Percentiles rank a stretch among this genome's conserved stretches.
Conservation (phyloP, 345 rosid species). For the Bretschneidera sinensis region DNA sequence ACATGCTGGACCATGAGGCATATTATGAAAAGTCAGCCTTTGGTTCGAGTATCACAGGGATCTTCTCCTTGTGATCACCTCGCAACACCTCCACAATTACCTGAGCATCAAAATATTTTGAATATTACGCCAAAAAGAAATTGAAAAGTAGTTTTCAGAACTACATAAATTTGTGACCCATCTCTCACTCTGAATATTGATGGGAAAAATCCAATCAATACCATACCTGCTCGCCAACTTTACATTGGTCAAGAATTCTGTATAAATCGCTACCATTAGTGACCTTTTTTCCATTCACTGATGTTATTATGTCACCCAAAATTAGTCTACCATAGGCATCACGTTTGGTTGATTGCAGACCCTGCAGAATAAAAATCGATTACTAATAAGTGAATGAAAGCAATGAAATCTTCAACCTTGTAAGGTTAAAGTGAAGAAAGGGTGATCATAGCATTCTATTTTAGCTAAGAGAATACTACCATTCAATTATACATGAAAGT, state of each 20-base stretch:
- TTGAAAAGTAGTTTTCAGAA: neutral
- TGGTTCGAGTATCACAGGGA: conserved; percentile 83
- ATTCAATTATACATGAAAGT: neutral
- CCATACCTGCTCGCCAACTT: conserved; percentile 85
- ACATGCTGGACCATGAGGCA: neutral
- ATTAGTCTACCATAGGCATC: conserved; percentile 85
- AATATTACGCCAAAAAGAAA: neutral
- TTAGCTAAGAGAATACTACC: neutral
- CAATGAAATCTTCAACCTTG: neutral
- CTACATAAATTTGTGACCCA: neutral
- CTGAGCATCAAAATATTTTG: conserved; percentile 29
- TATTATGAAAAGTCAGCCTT: conserved; percentile 68
- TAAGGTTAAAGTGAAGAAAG: neutral
- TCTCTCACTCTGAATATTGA: neutral
- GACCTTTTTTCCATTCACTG: conserved; percentile 77
- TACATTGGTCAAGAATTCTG: conserved; percentile 88
- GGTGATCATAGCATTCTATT: neutral
- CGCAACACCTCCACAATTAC: conserved; percentile 83
- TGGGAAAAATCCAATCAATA: neutral
- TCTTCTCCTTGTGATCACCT: conserved; percentile 91
- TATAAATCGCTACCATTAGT: conserved; percentile 83
- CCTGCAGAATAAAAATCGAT: conserved; percentile 43
- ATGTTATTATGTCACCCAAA: conserved; percentile 88
- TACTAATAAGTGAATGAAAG: conserved; percentile 2
- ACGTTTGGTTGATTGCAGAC: conserved; percentile 74